These are phyloP conservation scores for Cynara cardunculus DNA, from an alignment of 129 eudicot genomes.

Conservation along the genomic window DNA sequence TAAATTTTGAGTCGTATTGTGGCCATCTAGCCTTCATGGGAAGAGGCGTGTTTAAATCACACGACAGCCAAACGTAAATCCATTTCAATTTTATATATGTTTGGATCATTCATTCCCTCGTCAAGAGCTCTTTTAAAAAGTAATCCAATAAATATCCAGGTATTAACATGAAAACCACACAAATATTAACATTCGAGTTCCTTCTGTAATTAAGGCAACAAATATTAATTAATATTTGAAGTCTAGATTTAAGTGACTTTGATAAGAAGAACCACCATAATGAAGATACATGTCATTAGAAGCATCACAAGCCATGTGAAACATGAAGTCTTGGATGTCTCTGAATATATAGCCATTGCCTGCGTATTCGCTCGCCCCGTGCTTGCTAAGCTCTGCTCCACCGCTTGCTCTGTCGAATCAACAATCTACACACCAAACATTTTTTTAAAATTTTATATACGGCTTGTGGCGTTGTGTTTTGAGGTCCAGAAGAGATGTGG, in stretches of 20 bases:
- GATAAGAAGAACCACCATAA: slow-evolving; percentile 92
- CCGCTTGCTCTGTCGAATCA: slow-evolving; percentile 91
- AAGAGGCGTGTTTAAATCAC: background rate
- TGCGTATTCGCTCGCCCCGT: slow-evolving; percentile 75
- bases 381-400: slow-evolving; percentile 93
- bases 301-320: slow-evolving; percentile 74
- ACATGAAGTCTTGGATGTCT: slow-evolving; percentile 74
- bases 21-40: background rate
- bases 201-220: too few relatives aligned
- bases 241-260: slow-evolving; percentile 47
- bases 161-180: background rate
- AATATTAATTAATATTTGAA: too few relatives aligned
- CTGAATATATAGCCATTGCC: slow-evolving; percentile 64
- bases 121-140: background rate
- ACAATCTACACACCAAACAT: slow-evolving; percentile 48
- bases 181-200: too few relatives aligned
- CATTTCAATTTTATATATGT: background rate
- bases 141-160: background rate
- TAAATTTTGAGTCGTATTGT: too few relatives aligned
- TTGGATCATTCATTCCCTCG: background rate
- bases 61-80: background rate
- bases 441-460: background rate
- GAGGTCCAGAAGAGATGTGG: too few relatives aligned
- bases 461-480: too few relatives aligned
- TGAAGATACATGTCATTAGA: slow-evolving; percentile 64